Conservation (phyloP, 2,329 filamentous ascomycete genomes). For the Xylaria sp. region DNA sequence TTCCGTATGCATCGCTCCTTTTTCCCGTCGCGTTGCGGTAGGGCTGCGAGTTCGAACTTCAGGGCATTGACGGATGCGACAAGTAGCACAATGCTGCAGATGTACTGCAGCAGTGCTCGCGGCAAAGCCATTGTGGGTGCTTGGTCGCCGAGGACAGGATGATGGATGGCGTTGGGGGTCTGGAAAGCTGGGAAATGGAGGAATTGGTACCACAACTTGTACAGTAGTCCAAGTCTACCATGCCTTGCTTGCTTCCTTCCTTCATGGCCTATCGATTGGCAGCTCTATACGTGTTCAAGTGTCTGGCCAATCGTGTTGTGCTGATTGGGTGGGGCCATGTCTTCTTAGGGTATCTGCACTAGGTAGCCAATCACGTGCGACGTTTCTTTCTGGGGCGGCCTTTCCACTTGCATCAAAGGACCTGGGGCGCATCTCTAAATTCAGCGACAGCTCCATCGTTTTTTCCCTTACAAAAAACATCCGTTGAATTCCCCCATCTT, state of each 20-base stretch:
- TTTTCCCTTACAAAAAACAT: conserved; percentile 9
- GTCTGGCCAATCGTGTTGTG: conserved; percentile 22
- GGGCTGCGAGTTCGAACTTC: conserved; percentile 90
- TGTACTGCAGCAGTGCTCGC: conserved; percentile 64
- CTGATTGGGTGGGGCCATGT: conserved; percentile 4
- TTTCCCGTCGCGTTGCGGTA: conserved; percentile 64
- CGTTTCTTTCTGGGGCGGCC: neutral
- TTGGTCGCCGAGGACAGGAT: conserved; percentile 1
- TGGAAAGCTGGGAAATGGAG: neutral
- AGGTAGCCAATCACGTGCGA: neutral
- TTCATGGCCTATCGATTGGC: conserved; percentile 9
- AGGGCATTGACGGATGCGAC: conserved; percentile 71
- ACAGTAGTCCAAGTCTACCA: neutral
- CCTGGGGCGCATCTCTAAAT: conserved; percentile 14
- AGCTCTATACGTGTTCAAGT: conserved; percentile 33
- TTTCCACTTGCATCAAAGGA: neutral
- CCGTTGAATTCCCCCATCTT: neutral
- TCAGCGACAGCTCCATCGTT: conserved; percentile 18
- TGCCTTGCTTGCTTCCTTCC: neutral
- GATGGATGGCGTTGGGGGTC: conserved; percentile 5
- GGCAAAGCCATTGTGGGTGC: conserved; percentile 58
- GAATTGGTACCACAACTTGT: conserved; percentile 1
- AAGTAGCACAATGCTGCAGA: conserved; percentile 68
- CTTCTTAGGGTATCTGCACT: neutral
- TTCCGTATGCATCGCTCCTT: conserved; percentile 94